Percentiles rank a stretch among this genome's conserved stretches.
These are phyloP conservation scores for Ophiocordyceps camponoti-saundersi DNA, from an alignment of 2,329 filamentous ascomycete species.

Conservation along the genomic window DNA sequence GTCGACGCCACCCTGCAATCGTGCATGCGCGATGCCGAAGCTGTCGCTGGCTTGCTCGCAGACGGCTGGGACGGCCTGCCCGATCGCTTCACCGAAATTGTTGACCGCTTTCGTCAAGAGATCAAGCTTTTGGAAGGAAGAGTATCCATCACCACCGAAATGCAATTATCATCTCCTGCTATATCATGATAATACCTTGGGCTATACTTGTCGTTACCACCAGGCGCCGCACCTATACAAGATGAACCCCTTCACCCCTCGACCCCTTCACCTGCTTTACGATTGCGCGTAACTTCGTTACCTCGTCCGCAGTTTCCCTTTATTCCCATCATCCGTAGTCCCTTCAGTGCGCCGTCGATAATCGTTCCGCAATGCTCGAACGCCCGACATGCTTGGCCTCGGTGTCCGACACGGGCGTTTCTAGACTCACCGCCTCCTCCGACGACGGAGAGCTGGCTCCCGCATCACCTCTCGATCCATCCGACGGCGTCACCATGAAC, in stretches of 20 bases:
- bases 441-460: slow-evolving; percentile 10
- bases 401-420: slow-evolving; percentile 22
- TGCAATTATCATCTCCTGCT: background rate
- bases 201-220: background rate
- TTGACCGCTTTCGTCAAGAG: slow-evolving; percentile 35
- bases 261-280: background rate
- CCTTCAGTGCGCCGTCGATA: slow-evolving; percentile 16
- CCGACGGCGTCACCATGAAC: slow-evolving; percentile 18
- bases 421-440: slow-evolving; percentile 29
- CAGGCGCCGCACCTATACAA: background rate
- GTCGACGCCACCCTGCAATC: slow-evolving; percentile 42
- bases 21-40: slow-evolving; percentile 43
- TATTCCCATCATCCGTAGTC: background rate
- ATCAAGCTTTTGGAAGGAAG: slow-evolving; percentile 21
- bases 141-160: background rate
- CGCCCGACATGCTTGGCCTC: slow-evolving; percentile 27
- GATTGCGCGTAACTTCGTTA: background rate
- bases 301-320: background rate
- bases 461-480: background rate
- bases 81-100: slow-evolving; percentile 71
- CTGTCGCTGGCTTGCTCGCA: slow-evolving; percentile 35
- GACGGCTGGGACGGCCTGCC: slow-evolving; percentile 44
- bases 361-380: slow-evolving; percentile 17
- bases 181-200: background rate
- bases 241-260: background rate